Conservation (phyloP, 164 flowering plant species). For the Buxus sempervirens region DNA sequence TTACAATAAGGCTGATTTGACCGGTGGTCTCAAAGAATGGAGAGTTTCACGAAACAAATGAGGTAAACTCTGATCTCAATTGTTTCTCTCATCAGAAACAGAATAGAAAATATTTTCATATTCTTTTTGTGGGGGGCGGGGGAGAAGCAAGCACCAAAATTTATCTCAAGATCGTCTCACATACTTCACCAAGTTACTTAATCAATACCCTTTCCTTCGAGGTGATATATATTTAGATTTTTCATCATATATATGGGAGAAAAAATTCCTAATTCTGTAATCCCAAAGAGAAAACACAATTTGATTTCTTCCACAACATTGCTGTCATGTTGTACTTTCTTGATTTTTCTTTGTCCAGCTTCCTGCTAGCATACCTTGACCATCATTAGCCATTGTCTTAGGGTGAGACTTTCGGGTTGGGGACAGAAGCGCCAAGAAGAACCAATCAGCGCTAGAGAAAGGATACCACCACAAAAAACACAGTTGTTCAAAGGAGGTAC, state of each 20-base stretch:
- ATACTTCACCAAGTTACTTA: too few relatives aligned
- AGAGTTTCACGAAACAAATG: conserved; percentile 29
- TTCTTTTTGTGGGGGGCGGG: too few relatives aligned
- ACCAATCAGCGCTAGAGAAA: conserved; percentile 3
- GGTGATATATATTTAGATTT: too few relatives aligned
- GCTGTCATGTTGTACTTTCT: neutral
- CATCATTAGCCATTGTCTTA: conserved; percentile 13
- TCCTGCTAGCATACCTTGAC: neutral
- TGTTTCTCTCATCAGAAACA: neutral
- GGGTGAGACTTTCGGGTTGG: conserved; percentile 34
- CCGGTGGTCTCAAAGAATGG: conserved; percentile 16
- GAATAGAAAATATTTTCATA: too few relatives aligned
- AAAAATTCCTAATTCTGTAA: too few relatives aligned
- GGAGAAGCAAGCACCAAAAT: too few relatives aligned
- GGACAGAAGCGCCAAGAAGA: conserved; percentile 18
- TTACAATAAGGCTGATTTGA: neutral
- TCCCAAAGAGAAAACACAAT: too few relatives aligned
- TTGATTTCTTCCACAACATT: neutral
- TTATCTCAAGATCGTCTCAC: too few relatives aligned
- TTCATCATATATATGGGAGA: too few relatives aligned
- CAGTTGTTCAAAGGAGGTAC: conserved; percentile 29
- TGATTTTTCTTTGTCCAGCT: neutral
- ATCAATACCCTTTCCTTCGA: too few relatives aligned
- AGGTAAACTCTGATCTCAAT: conserved; percentile 24
- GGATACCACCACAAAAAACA: conserved; percentile 16